Conservation (phyloP, 345 rosid species). For the Sisymbrium irio region DNA sequence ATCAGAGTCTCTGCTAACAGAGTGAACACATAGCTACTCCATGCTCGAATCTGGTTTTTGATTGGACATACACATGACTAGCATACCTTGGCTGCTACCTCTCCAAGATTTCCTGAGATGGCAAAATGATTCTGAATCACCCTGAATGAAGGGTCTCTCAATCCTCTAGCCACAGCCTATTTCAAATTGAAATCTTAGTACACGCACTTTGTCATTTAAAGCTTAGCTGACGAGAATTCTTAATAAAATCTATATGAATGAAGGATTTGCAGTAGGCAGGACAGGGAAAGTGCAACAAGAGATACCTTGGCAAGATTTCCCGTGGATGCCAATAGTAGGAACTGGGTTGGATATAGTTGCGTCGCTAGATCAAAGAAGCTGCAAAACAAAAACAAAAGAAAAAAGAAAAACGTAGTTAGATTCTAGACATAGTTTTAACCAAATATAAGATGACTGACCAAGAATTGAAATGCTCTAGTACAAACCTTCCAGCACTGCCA, state of each 20-base stretch:
- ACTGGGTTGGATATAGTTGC: constrained; percentile 85
- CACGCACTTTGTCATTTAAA: not conserved
- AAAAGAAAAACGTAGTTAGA: not conserved
- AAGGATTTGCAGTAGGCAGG: not conserved
- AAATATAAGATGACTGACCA: not conserved
- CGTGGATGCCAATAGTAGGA: constrained; percentile 83
- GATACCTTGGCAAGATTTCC: constrained; percentile 95
- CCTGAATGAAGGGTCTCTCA: constrained; percentile 92
- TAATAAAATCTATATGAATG: not conserved
- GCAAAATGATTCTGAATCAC: constrained; percentile 97
- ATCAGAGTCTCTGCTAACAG: not conserved
- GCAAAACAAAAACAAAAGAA: constrained; percentile 26
- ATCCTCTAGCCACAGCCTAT: constrained; percentile 94
- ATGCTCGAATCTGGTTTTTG: constrained; percentile 2
- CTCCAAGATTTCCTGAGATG: constrained; percentile 80
- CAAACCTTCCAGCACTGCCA: constrained; percentile 95
- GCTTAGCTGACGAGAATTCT: not conserved
- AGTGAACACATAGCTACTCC: constrained; percentile 4
- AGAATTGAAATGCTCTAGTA: constrained; percentile 5
- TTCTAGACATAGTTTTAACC: not conserved
- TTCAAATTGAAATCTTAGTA: constrained; percentile 5
- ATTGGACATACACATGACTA: not conserved
- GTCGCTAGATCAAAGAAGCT: constrained; percentile 93
- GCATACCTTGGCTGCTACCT: constrained; percentile 92
- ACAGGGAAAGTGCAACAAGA: not conserved